A percentile compares a stretch with the other conserved stretches of the same genome.
phyloP scores from a whole-genome alignment of 2,329 filamentous ascomycete genomes.

The Thielaviopsis euricoi region DNA sequence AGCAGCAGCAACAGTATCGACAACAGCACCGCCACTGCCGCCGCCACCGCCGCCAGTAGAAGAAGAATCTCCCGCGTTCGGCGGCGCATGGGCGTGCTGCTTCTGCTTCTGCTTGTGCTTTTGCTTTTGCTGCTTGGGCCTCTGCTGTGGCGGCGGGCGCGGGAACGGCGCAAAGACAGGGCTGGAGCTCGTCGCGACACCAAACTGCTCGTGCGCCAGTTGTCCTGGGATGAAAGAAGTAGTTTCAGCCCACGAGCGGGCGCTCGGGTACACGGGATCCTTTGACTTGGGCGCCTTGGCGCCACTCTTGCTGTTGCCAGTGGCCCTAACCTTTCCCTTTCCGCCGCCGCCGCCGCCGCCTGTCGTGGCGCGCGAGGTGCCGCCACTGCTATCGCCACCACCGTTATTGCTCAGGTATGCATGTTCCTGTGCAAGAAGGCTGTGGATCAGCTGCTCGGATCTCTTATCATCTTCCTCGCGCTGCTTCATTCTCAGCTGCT shows the following conservation, averaged over 20 bases:
- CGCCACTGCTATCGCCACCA: not conserved
- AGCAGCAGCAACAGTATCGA: not conserved
- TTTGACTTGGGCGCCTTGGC: not conserved
- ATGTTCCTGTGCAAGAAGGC: conserved; percentile 2
- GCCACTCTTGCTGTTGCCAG: not conserved
- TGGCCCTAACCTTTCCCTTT: not conserved
- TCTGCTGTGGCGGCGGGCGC: not conserved
- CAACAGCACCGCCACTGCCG: not conserved
- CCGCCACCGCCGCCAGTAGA: too few species aligned
- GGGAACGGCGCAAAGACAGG: not conserved
- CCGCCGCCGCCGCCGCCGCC: not conserved
- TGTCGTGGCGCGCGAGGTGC: not conserved
- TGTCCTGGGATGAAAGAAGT: not conserved
- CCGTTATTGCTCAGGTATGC: not conserved
- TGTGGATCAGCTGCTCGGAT: conserved; percentile 4
- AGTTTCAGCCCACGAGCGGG: not conserved
- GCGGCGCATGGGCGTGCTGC: not conserved
- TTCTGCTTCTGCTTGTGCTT: not conserved
- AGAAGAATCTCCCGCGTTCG: not conserved
- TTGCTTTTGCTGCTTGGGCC: not conserved
- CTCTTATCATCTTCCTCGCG: conserved; percentile 26
- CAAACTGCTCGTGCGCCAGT: not conserved
- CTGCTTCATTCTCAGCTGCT: conserved; percentile 55
- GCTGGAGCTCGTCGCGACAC: not conserved
- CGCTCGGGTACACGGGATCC: not conserved